Percentiles rank a stretch among this genome's conserved stretches.
These are phyloP conservation scores for Epichloe glyceriae DNA, from an alignment of 2,329 filamentous ascomycete genomes.

Conservation along the genomic window DNA sequence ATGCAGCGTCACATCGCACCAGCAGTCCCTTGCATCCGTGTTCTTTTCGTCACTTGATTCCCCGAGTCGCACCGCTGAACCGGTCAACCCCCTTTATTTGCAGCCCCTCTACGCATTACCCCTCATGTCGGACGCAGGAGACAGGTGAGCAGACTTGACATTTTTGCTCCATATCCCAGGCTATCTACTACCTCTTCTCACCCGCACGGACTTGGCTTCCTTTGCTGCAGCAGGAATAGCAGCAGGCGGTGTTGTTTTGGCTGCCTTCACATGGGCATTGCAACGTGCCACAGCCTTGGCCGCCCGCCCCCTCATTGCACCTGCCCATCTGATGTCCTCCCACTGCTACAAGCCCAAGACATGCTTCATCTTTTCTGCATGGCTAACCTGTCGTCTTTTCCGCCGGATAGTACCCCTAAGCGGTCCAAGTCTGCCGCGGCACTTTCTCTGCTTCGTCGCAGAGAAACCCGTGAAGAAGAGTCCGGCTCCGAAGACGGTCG, in stretches of 20 bases:
- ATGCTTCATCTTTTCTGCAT: background rate
- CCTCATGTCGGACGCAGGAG: slow-evolving; percentile 21
- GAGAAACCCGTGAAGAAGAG: slow-evolving; percentile 36
- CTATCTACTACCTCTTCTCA: background rate
- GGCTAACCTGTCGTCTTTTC: slow-evolving; percentile 1
- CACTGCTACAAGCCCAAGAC: background rate
- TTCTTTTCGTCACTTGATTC: background rate
- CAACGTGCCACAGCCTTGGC: background rate
- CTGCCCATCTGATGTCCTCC: too few species aligned
- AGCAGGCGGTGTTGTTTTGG: background rate
- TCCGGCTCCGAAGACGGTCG: slow-evolving; percentile 40
- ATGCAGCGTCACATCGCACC: background rate
- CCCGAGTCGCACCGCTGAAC: background rate
- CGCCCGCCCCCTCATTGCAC: background rate
- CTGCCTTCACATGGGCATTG: background rate
- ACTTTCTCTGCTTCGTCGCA: slow-evolving; percentile 41
- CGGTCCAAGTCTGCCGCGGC: slow-evolving; percentile 40
- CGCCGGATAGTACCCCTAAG: slow-evolving; percentile 26
- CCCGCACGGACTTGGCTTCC: background rate
- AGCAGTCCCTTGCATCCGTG: background rate
- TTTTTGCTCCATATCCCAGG: background rate
- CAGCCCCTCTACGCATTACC: too few species aligned
- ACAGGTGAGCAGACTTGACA: slow-evolving; percentile 13
- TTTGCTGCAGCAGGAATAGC: background rate
- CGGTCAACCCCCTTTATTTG: too few species aligned